Conservation (phyloP, 2,329 filamentous ascomycete species). For the Arthrobotrys conoides region DNA sequence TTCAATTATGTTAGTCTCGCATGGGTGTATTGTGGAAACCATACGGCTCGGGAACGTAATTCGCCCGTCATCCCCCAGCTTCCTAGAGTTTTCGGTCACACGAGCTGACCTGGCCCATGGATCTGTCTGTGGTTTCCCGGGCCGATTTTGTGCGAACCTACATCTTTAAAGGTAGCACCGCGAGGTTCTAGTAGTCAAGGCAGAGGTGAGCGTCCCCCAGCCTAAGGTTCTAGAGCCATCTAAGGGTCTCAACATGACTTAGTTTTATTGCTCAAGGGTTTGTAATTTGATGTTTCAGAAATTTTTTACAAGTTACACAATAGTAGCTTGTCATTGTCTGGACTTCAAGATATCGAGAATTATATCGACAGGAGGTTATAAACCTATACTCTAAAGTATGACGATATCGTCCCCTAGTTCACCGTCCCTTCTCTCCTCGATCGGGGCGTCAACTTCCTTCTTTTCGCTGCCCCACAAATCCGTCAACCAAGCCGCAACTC, state of each 20-base stretch:
- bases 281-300: not conserved
- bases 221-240: not conserved
- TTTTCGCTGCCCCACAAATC: conserved; percentile 28
- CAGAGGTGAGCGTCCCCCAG: no score
- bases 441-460: not conserved
- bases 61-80: conserved; percentile 7
- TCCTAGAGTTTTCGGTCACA: conserved; percentile 4
- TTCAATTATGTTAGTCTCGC: not conserved
- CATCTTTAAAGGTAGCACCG: not conserved
- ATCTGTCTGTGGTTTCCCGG: not conserved
- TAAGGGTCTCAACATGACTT: not conserved
- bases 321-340: not conserved
- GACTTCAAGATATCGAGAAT: not conserved
- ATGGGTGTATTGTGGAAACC: not conserved
- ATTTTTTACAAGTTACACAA: not conserved
- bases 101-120: not conserved
- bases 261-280: not conserved
- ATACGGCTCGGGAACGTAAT: conserved; percentile 26
- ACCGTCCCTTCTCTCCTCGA: not conserved
- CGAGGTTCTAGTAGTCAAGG: not conserved
- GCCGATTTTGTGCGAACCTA: not conserved
- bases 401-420: conserved; percentile 53
- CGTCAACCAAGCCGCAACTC: conserved; percentile 45
- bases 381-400: conserved; percentile 11
- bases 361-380: not conserved